Evolutionary conservation across 768 basidiomycete genomes (phyloP).

Genomic region (Daedaleopsis nitida): DNA sequence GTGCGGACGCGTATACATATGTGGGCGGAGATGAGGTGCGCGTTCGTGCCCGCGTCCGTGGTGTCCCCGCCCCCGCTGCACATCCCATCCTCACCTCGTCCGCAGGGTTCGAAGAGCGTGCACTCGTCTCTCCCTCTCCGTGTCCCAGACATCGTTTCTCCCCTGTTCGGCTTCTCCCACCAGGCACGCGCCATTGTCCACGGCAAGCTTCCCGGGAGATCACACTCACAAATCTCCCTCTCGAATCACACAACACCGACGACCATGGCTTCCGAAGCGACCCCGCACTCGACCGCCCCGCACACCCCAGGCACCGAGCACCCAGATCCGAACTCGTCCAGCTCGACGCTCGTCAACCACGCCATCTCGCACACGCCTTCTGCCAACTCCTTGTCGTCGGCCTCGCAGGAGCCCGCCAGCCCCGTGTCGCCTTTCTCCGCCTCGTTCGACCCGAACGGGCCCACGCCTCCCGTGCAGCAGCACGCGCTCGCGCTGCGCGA

Average conservation of each 20-base stretch:
- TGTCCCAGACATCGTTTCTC: no score
- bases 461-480: conserved; percentile 5
- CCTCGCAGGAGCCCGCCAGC: conserved; percentile 6
- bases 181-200: background rate
- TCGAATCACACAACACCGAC: background rate
- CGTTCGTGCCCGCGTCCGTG: no score
- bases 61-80: no score
- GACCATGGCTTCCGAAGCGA: background rate
- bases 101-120: no score
- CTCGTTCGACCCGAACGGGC: conserved; percentile 25
- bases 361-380: background rate
- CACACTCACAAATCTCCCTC: background rate
- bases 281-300: conserved; percentile 2
- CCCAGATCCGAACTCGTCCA: conserved; percentile 26
- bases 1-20: background rate
- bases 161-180: background rate
- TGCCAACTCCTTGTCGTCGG: no score
- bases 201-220: background rate
- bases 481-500: background rate
- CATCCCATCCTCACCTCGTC: no score
- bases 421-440: conserved; percentile 27
- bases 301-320: conserved; percentile 23
- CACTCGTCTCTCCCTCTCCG: no score
- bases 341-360: conserved; percentile 24
- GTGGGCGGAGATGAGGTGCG: no score